Conservation (phyloP, 2,329 filamentous ascomycete genomes). For the Metarhizium rileyi region DNA sequence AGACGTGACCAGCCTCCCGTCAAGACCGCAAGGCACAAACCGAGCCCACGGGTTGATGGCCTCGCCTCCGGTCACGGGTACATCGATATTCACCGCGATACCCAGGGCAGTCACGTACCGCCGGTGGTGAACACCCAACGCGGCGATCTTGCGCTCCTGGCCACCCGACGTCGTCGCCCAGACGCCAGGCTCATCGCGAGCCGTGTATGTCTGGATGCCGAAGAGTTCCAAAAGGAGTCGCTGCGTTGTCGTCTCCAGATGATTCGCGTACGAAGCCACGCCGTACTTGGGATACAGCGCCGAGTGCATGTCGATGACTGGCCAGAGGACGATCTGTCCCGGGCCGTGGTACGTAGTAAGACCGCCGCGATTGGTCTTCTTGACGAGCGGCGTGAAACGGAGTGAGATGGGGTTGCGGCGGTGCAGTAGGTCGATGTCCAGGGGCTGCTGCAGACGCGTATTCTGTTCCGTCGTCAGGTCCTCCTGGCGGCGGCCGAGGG, state of each 20-base stretch:
- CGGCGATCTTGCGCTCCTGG: conserved; percentile 64
- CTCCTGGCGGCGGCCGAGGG: conserved; percentile 73
- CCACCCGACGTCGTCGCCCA: conserved; percentile 45
- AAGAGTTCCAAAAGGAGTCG: conserved; percentile 47
- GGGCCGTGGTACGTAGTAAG: conserved; percentile 94
- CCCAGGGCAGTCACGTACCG: conserved; percentile 78
- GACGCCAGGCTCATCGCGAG: conserved; percentile 74
- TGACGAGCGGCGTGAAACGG: conserved; percentile 46
- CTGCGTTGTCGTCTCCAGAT: conserved; percentile 70
- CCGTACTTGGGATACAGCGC: conserved; percentile 46
- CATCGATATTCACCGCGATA: conserved; percentile 67
- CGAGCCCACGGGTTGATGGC: conserved; percentile 47
- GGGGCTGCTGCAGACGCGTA: conserved; percentile 30
- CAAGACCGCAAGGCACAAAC: conserved; percentile 84
- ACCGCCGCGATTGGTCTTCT: conserved; percentile 70
- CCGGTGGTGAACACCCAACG: conserved; percentile 83
- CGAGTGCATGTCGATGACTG: conserved; percentile 69
- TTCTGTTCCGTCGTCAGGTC: conserved; percentile 36
- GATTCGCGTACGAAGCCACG: conserved; percentile 65
- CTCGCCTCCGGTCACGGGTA: conserved; percentile 37
- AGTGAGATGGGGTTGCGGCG: conserved; percentile 18
- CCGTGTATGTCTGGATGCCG: conserved; percentile 45
- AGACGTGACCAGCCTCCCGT: conserved; percentile 70
- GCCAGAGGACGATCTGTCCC: conserved; percentile 87
- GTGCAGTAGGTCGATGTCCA: conserved; percentile 21